Base-by-base conservation (phyloP, 2,329 filamentous ascomycete genomes). In the Penicillium sp. region DNA sequence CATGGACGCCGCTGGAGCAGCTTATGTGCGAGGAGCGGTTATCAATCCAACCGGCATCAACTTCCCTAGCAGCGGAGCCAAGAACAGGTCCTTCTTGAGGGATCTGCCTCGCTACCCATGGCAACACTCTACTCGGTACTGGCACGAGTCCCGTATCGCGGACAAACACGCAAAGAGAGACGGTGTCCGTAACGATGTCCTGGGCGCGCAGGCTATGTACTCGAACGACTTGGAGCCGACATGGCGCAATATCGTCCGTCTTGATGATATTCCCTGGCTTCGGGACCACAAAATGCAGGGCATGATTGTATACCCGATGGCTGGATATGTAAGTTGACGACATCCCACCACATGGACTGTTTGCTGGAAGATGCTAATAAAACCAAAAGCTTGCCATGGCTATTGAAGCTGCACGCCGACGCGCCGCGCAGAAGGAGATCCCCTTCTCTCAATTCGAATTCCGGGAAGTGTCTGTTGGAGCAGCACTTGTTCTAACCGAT, bases 401-500 rank as follows among this genome's bases (percentile, higher is more conserved):
- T 1, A 60, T 67, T 8, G 70, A 72, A 51, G 70, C 67, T 2
- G 75, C 69, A 13, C 58, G 53, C 16, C 69, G 75, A 48, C 63
- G 62, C 5, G 59, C 66, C 1, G 60, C 44, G 21, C 36, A 53
- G 13, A 64, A 64, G 26, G 65, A 68, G 24, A 54, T 74, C 5
- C 52, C 54, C 26, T 77, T 76, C 43, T 71, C 78, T 31, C 74
- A 68, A 29, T 80, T 79, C 48, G 76, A 81, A 50, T 63, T 84
- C 16, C 76, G 78, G 13, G 77, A 83, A 48, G 70, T 83, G 4
- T 68, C 70, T 3, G 75, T 83, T 37, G 70, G 73, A 21, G 73
- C 79, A 43, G 78, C 81, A 0, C 70, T 82, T 14, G 72, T 82
- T 4, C 70, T 83, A 3, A 71, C 73, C 3, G 79, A 83, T 47